A percentile compares a stretch with the other conserved stretches of the same genome.
These are phyloP conservation scores for Sporothrix schenckii DNA, from an alignment of 2,329 filamentous ascomycete genomes.

Conservation along the genomic window DNA sequence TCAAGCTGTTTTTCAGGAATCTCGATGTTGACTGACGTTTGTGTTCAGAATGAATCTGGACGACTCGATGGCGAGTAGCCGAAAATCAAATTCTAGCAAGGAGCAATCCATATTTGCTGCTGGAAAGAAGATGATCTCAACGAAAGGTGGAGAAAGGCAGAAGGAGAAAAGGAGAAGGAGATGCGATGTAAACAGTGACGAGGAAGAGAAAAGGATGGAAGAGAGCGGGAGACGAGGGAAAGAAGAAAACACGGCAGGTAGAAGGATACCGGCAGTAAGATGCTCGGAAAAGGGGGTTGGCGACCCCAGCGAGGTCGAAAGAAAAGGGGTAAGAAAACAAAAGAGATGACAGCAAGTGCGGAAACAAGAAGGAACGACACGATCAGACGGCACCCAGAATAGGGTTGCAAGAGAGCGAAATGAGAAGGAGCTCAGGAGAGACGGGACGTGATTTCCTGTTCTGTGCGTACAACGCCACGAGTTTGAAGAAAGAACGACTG, in stretches of 20 bases:
- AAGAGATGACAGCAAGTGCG: background rate
- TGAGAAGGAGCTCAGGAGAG: background rate
- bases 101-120: conserved; percentile 11
- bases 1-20: too few species aligned
- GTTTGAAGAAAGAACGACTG: conserved; percentile 30
- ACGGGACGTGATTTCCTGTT: conserved; percentile 8
- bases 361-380: conserved; percentile 1
- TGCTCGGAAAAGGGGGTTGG: background rate
- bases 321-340: conserved; percentile 13
- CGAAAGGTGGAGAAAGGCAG: too few species aligned
- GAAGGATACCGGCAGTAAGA: background rate
- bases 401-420: background rate
- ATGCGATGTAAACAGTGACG: background rate
- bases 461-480: background rate
- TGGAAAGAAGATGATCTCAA: background rate
- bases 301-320: background rate
- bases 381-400: background rate
- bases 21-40: background rate
- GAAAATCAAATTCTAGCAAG: conserved; percentile 7
- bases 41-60: background rate
- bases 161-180: background rate
- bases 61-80: conserved; percentile 32
- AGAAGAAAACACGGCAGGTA: background rate
- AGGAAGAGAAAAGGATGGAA: background rate
- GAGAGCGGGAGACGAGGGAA: background rate